These are phyloP conservation scores for Colletotrichum cuscutae DNA, from an alignment of 2,329 filamentous ascomycete genomes.

Conservation along the genomic window DNA sequence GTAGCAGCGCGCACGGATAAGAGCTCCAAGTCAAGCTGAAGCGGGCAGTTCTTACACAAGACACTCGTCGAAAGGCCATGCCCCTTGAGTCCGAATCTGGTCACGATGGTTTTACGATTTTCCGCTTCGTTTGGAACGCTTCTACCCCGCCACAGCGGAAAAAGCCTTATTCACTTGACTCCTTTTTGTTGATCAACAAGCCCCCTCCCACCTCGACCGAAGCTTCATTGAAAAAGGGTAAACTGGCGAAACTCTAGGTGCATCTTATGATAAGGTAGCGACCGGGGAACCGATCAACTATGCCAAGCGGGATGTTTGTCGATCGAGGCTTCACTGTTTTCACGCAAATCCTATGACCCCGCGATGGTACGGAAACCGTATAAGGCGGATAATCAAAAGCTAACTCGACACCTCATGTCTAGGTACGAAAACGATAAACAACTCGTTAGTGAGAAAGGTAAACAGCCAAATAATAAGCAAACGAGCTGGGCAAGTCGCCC, in stretches of 20 bases:
- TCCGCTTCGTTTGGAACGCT: background rate
- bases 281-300: background rate
- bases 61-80: background rate
- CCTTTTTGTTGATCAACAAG: background rate
- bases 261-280: background rate
- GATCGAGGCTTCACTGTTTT: background rate
- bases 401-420: background rate
- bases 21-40: background rate
- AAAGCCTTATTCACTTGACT: conserved; percentile 3
- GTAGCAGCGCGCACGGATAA: background rate
- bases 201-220: background rate
- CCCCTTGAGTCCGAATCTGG: background rate
- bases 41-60: background rate
- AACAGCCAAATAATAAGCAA: background rate
- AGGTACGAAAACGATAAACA: background rate
- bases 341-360: background rate
- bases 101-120: background rate
- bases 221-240: background rate
- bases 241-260: conserved; percentile 5
- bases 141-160: background rate
- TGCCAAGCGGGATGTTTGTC: background rate
- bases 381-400: background rate
- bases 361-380: background rate
- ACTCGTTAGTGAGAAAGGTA: background rate
- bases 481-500: background rate